These are phyloP conservation scores for Aeschynomene evenia DNA, from an alignment of 306 rosid genomes.

Conservation along the genomic window DNA sequence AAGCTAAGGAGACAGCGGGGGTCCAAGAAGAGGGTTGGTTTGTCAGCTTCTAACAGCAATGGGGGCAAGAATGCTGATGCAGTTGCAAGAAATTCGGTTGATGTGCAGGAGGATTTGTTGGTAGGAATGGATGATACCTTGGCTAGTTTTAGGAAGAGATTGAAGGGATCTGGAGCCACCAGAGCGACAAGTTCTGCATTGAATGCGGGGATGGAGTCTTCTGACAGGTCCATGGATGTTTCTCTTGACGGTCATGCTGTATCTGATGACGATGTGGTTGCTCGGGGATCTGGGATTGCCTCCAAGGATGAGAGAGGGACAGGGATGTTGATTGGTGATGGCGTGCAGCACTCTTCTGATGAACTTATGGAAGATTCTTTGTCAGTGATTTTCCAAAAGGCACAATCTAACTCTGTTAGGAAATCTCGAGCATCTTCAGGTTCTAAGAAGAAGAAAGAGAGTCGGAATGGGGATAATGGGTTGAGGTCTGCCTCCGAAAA, in stretches of 20 bases:
- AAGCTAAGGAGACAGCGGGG: constrained; percentile 57
- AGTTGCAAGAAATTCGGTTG: constrained; percentile 24
- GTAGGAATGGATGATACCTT: constrained; percentile 88
- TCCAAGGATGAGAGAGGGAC: constrained; percentile 23
- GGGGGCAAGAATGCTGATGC: constrained; percentile 44
- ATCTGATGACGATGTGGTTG: constrained; percentile 29
- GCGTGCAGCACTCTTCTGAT: constrained; percentile 37
- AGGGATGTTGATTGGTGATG: constrained; percentile 29
- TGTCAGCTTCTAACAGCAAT: constrained; percentile 40
- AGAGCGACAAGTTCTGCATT: constrained; percentile 43
- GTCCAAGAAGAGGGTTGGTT: constrained; percentile 62
- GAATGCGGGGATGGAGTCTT: constrained; percentile 37
- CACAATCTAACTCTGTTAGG: constrained; percentile 47
- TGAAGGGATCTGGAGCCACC: constrained; percentile 61
- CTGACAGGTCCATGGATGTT: constrained; percentile 32
- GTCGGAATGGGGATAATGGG: constrained; percentile 41
- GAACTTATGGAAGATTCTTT: constrained; percentile 54
- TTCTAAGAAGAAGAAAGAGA: constrained; percentile 43
- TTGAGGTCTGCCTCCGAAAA: constrained; percentile 30
- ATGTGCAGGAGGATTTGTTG: constrained; percentile 50
- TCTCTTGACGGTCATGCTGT: constrained; percentile 27
- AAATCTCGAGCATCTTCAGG: constrained; percentile 39
- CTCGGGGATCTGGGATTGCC: constrained; percentile 15
- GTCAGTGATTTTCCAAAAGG: constrained; percentile 51
- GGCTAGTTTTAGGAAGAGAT: constrained; percentile 89